A percentile compares a stretch with the other conserved stretches of the same genome.
phyloP scores from a whole-genome alignment of 768 basidiomycete genomes.

The Leccinum truebloodii region DNA sequence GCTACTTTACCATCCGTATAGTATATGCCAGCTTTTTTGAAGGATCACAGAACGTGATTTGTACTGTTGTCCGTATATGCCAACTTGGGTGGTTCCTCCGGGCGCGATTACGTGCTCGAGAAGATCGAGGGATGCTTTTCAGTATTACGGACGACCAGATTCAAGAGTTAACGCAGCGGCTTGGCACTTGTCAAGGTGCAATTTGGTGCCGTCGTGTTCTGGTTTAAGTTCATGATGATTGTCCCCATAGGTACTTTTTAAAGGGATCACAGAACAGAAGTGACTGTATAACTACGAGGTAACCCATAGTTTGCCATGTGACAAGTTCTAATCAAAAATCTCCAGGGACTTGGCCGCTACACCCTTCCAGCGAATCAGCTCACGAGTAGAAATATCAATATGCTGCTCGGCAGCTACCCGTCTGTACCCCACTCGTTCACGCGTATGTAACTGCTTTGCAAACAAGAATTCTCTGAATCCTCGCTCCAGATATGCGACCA shows the following conservation, averaged over 20 bases:
- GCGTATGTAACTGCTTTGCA: too few relatives aligned
- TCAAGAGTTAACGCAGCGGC: background rate
- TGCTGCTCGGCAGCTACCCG: too few relatives aligned
- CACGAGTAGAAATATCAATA: too few relatives aligned
- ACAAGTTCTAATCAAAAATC: too few relatives aligned
- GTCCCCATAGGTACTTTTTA: background rate
- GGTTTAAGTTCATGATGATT: background rate
- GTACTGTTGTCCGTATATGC: too few relatives aligned
- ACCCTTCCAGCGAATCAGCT: too few relatives aligned
- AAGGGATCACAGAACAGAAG: background rate
- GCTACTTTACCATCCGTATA: background rate
- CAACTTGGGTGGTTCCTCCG: background rate
- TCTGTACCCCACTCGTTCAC: too few relatives aligned
- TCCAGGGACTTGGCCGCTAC: too few relatives aligned
- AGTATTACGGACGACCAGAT: slow-evolving; percentile 13
- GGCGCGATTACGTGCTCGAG: slow-evolving; percentile 12
- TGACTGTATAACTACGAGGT: background rate
- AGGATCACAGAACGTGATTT: background rate
- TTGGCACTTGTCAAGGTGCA: background rate
- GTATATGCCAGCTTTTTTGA: background rate
- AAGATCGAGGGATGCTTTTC: slow-evolving; percentile 10
- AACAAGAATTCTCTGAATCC: too few relatives aligned
- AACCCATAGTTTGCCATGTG: too few relatives aligned
- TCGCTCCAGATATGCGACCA: too few relatives aligned
- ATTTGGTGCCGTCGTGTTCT: background rate